Conservation (phyloP, 2,329 filamentous ascomycete species). For the Neonectria punicea region DNA sequence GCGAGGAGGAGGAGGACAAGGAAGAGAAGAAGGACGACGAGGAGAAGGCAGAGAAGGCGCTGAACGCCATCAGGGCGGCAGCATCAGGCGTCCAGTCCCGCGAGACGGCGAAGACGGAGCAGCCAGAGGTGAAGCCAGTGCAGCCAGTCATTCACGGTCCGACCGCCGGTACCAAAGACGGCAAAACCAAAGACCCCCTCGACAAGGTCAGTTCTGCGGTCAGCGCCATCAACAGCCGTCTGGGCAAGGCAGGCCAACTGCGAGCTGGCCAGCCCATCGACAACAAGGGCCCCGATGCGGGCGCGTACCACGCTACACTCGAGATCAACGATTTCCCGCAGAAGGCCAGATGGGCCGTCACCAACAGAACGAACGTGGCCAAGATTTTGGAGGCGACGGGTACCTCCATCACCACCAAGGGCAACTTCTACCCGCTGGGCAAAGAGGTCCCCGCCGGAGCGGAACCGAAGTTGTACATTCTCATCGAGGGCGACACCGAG, state of each 20-base stretch:
- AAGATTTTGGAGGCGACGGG: constrained; percentile 97
- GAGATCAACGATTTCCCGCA: constrained; percentile 99
- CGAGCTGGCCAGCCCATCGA: constrained; percentile 94
- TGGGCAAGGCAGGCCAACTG: constrained; percentile 89
- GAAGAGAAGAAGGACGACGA: constrained; percentile 80
- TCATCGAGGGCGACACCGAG: constrained; percentile 97
- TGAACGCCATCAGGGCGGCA: constrained; percentile 72
- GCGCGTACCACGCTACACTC: constrained; percentile 94
- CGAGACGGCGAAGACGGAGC: constrained; percentile 59
- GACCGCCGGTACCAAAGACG: constrained; percentile 63
- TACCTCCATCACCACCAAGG: constrained; percentile 97
- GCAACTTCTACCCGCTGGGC: constrained; percentile 84
- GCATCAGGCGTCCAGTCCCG: constrained; percentile 67
- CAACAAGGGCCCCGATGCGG: constrained; percentile 97
- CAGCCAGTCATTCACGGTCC: constrained; percentile 60
- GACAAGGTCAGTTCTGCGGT: constrained; percentile 93
- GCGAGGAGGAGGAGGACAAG: constrained; percentile 82
- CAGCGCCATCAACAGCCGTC: constrained; percentile 87
- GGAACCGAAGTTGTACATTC: constrained; percentile 95
- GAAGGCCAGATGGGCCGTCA: constrained; percentile 98
- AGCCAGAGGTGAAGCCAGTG: constrained; percentile 47
- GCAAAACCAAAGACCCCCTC: constrained; percentile 73
- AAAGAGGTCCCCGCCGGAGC: constrained; percentile 81
- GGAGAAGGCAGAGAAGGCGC: constrained; percentile 76
- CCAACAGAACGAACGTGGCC: constrained; percentile 96